Evolutionary conservation across 768 basidiomycete species (phyloP).

Genomic region (Filobasidium wieringae): DNA sequence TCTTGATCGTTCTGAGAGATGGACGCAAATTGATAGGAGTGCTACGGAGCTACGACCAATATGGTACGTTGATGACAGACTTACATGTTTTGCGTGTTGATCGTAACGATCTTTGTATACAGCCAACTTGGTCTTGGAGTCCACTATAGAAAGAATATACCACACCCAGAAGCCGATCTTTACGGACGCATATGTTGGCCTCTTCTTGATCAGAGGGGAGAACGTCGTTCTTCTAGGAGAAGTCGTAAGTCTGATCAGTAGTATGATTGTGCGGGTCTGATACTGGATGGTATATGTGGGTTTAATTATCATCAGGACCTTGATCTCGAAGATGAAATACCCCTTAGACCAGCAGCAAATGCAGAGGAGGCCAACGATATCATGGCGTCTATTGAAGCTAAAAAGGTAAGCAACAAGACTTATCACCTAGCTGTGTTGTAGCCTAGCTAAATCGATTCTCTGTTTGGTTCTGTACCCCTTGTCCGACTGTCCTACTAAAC

Average conservation of each 20-base stretch:
- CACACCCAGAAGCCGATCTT: conserved; percentile 51
- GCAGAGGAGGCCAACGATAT: conserved; percentile 46
- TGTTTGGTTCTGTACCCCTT: conserved; percentile 25
- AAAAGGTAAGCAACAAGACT: conserved; percentile 42
- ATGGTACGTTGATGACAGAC: conserved; percentile 51
- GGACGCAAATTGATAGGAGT: conserved; percentile 94
- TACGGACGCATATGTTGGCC: conserved; percentile 54
- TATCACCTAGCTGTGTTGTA: conserved; percentile 12
- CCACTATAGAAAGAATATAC: conserved; percentile 89
- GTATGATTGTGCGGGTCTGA: background rate
- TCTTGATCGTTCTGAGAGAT: conserved; percentile 91
- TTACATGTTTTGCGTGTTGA: background rate
- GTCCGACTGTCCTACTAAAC: background rate
- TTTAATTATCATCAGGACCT: conserved; percentile 57
- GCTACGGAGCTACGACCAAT: conserved; percentile 93
- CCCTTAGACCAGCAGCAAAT: conserved; percentile 40
- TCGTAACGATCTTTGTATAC: background rate
- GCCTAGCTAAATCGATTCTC: no score
- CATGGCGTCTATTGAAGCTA: conserved; percentile 59
- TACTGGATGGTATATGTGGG: background rate
- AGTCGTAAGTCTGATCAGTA: conserved; percentile 55
- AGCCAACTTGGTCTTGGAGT: conserved; percentile 97
- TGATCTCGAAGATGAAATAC: conserved; percentile 80
- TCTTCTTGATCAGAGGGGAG: conserved; percentile 92
- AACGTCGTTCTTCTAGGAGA: conserved; percentile 95